These are phyloP conservation scores for Hanseniaspora vineae DNA, from an alignment of 805 yeast genomes.

Conservation along the genomic window DNA sequence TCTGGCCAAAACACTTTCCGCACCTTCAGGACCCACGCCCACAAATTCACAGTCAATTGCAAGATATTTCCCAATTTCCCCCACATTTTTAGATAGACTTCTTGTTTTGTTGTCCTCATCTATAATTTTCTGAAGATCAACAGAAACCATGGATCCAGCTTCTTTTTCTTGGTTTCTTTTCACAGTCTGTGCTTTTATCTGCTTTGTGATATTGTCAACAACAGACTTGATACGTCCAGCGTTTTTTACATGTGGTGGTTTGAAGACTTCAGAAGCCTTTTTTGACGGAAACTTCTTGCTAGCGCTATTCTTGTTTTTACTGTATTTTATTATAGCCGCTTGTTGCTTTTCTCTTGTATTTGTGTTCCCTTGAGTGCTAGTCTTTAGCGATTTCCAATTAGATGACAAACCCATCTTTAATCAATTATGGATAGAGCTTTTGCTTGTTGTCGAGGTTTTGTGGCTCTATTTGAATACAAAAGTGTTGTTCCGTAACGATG, in stretches of 20 bases:
- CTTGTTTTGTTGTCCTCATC: background rate
- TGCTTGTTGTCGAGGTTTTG: too few species aligned
- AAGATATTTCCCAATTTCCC: conserved; percentile 53
- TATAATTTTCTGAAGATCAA: background rate
- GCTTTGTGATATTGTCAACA: conserved; percentile 1
- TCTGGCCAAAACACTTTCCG: conserved; percentile 63
- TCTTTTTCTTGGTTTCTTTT: background rate
- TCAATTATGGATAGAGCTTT: too few species aligned
- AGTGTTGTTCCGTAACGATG: too few species aligned
- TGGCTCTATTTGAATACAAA: too few species aligned
- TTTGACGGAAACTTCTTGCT: background rate
- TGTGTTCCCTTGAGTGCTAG: too few species aligned
- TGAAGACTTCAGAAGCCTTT: background rate
- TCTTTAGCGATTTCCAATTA: too few species aligned
- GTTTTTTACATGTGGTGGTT: too few species aligned
- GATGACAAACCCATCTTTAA: too few species aligned
- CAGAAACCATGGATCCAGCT: background rate
- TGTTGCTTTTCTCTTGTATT: too few species aligned
- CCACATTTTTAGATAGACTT: conserved; percentile 15
- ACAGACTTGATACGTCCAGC: background rate
- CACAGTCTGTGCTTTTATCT: background rate
- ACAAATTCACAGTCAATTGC: conserved; percentile 94
- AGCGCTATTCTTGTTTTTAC: too few species aligned
- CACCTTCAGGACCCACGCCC: conserved; percentile 70
- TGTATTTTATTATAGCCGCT: too few species aligned